Conservation (phyloP, 371 early-diverging fungal species). For the Phascolomyces articulosus region DNA sequence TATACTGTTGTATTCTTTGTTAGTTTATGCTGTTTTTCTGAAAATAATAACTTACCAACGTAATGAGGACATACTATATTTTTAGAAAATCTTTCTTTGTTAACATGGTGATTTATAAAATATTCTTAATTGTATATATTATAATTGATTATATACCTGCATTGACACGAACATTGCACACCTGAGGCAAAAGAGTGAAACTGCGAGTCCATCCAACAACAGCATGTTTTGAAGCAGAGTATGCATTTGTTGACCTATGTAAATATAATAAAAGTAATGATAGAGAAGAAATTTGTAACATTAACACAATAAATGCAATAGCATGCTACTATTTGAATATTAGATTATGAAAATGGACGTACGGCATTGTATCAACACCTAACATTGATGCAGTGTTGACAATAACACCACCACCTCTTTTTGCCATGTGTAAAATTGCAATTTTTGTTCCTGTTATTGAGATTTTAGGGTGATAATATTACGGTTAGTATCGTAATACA, state of each 20-base stretch:
- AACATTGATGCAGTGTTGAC: constrained; percentile 39
- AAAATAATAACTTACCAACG: not conserved
- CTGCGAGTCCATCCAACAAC: constrained; percentile 29
- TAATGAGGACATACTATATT: not conserved
- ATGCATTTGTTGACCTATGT: constrained; percentile 12
- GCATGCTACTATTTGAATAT: no score
- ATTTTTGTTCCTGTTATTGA: constrained; percentile 54
- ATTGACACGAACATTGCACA: constrained; percentile 23
- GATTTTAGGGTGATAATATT: no score
- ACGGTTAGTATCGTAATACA: no score
- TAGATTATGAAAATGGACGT: no score
- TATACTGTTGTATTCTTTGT: no score
- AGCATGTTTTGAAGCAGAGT: constrained; percentile 21
- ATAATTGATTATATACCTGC: not conserved
- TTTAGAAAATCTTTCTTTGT: no score
- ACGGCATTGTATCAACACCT: not conserved
- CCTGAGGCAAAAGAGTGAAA: constrained; percentile 10
- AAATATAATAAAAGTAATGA: no score
- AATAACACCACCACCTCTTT: constrained; percentile 49
- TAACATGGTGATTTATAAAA: not conserved
- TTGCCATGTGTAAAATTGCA: constrained; percentile 39
- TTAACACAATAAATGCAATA: no score
- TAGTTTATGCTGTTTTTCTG: no score
- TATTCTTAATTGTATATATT: not conserved
- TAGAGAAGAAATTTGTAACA: no score